These are phyloP conservation scores for Didymella lethalis DNA, from an alignment of 2,329 filamentous ascomycete genomes.

Conservation along the genomic window DNA sequence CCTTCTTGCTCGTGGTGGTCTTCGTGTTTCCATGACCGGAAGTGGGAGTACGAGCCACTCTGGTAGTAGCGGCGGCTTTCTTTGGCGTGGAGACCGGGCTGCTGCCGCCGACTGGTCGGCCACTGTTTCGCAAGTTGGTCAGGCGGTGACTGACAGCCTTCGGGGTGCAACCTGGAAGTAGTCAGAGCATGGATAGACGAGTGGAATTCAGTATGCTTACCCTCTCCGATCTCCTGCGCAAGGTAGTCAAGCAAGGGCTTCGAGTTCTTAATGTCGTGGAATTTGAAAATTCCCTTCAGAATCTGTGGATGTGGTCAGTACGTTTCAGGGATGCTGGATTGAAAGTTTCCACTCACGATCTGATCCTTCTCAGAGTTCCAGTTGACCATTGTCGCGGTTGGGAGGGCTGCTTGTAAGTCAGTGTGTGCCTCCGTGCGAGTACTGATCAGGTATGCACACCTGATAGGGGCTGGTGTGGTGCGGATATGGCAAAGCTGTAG, in stretches of 20 bases:
- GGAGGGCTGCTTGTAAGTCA: neutral
- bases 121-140: slow-evolving; percentile 27
- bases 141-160: slow-evolving; percentile 39
- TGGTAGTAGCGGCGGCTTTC: neutral
- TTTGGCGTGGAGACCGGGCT: neutral
- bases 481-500: neutral
- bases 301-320: slow-evolving; percentile 4
- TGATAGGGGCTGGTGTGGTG: neutral
- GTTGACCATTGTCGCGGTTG: slow-evolving; percentile 7
- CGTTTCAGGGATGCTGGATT: too few relatives aligned
- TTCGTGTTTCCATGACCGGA: neutral
- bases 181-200: neutral
- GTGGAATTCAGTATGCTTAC: neutral
- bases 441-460: neutral
- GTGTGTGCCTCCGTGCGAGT: neutral
- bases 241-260: neutral
- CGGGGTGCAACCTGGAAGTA: slow-evolving; percentile 31
- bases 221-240: slow-evolving; percentile 1
- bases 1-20: neutral
- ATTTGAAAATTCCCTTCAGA: slow-evolving; percentile 13
- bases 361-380: slow-evolving; percentile 4
- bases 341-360: neutral
- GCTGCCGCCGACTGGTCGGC: neutral
- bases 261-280: slow-evolving; percentile 13
- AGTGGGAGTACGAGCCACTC: neutral